Evolutionary conservation across 1,284 basidiomycete species (phyloP).

Genomic region (Pyrrhoderma noxium): DNA sequence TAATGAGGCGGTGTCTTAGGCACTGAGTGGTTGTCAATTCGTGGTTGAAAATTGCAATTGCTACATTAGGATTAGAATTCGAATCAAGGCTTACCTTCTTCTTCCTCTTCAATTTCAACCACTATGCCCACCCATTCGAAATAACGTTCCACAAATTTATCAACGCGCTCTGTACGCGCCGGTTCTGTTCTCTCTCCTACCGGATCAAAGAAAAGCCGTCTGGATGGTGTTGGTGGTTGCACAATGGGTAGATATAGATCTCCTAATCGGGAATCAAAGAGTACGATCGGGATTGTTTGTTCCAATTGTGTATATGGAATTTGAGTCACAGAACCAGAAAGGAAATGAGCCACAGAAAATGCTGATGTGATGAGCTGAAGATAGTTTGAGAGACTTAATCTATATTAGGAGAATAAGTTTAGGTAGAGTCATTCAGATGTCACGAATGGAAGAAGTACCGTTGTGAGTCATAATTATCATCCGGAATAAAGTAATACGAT

Average conservation of each 20-base stretch:
- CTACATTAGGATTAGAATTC: background rate
- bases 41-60: background rate
- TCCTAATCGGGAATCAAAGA: constrained; percentile 60
- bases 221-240: constrained; percentile 28
- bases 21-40: background rate
- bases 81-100: background rate
- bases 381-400: constrained; percentile 40
- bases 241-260: constrained; percentile 49
- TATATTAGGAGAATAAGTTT: constrained; percentile 19
- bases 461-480: constrained; percentile 4
- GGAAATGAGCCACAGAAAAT: constrained; percentile 30
- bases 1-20: constrained; percentile 7
- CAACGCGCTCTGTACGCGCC: constrained; percentile 7
- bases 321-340: constrained; percentile 24
- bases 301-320: constrained; percentile 20
- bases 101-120: constrained; percentile 5
- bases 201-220: constrained; percentile 28
- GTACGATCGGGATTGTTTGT: constrained; percentile 29
- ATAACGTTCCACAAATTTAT: constrained; percentile 25
- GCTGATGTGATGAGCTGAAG: constrained; percentile 40
- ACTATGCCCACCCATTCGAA: constrained; percentile 37
- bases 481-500: constrained; percentile 48
- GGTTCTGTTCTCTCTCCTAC: background rate
- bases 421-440: constrained; percentile 1
- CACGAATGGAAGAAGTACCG: constrained; percentile 5